Percentiles rank a stretch among this genome's conserved stretches.
phyloP scores from a whole-genome alignment of 2,329 filamentous ascomycete species.

The Cadophora luteo-olivacea region DNA sequence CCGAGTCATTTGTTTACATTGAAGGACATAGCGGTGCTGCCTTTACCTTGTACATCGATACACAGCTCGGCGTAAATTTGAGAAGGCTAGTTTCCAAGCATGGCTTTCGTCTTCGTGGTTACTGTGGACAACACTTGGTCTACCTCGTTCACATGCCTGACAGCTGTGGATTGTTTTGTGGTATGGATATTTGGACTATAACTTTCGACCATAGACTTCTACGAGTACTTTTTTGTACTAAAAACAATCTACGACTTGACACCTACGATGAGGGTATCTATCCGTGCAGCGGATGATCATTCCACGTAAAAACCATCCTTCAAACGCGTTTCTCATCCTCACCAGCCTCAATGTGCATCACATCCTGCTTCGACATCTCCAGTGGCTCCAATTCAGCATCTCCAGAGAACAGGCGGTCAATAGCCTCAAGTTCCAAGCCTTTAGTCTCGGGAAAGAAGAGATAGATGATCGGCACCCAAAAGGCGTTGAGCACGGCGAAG shows the following conservation, averaged over 20 bases:
- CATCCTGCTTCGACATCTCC: not conserved
- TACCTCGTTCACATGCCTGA: too few relatives aligned
- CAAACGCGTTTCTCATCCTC: not conserved
- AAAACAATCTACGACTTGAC: too few relatives aligned
- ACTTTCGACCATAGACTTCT: too few relatives aligned
- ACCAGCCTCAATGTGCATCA: not conserved
- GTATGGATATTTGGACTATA: too few relatives aligned
- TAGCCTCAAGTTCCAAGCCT: constrained; percentile 67
- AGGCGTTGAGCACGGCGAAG: constrained; percentile 42
- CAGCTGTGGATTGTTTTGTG: too few relatives aligned
- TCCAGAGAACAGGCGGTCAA: constrained; percentile 48
- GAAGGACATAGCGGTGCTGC: not conserved
- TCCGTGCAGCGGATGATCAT: too few relatives aligned
- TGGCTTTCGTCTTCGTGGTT: too few relatives aligned
- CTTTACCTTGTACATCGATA: not conserved
- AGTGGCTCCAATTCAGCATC: constrained; percentile 11
- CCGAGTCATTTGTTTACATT: not conserved
- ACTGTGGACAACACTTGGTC: too few relatives aligned
- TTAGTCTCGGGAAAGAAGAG: constrained; percentile 72
- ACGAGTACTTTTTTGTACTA: too few relatives aligned
- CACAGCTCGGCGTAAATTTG: not conserved
- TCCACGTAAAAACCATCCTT: not conserved
- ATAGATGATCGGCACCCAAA: constrained; percentile 59
- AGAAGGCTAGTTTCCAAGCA: too few relatives aligned
- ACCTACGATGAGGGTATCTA: too few relatives aligned